Evolutionary conservation across 2,329 filamentous ascomycete genomes (phyloP).

Genomic region (Talaromyces sp.): DNA sequence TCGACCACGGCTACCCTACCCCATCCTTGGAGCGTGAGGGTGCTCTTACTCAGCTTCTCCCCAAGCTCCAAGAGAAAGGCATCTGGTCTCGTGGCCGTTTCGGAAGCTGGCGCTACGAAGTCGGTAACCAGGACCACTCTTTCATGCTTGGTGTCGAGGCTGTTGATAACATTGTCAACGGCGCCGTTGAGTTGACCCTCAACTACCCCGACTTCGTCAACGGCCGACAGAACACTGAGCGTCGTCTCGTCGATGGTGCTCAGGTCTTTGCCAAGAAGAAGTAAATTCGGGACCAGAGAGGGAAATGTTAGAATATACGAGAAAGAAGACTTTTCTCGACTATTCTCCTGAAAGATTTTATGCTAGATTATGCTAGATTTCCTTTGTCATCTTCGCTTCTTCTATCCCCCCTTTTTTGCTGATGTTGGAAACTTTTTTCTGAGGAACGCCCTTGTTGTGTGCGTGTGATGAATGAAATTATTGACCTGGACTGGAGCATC

Average conservation of each 20-base stretch:
- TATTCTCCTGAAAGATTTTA: conserved; percentile 11
- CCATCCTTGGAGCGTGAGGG: conserved; percentile 92
- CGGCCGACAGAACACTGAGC: conserved; percentile 57
- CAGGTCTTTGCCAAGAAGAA: conserved; percentile 51
- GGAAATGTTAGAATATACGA: neutral
- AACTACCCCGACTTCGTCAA: conserved; percentile 98
- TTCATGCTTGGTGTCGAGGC: conserved; percentile 97
- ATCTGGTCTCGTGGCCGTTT: conserved; percentile 97
- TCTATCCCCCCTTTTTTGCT: neutral
- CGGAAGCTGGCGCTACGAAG: conserved; percentile 96
- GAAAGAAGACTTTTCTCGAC: neutral
- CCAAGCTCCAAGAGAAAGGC: conserved; percentile 82
- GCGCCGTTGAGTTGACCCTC: conserved; percentile 83
- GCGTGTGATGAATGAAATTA: conserved; percentile 5
- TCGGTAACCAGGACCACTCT: conserved; percentile 93
- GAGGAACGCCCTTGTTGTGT: neutral
- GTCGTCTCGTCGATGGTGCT: conserved; percentile 57
- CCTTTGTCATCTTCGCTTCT: conserved; percentile 5
- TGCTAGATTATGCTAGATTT: conserved; percentile 13
- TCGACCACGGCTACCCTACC: conserved; percentile 97
- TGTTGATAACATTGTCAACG: conserved; percentile 82
- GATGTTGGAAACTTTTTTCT: neutral
- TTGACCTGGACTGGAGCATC: conserved; percentile 6
- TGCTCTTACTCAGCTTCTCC: conserved; percentile 85
- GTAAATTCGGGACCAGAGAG: conserved; percentile 8